Conservation (phyloP, 2,329 filamentous ascomycete genomes). For the Venturiaceae sp. region DNA sequence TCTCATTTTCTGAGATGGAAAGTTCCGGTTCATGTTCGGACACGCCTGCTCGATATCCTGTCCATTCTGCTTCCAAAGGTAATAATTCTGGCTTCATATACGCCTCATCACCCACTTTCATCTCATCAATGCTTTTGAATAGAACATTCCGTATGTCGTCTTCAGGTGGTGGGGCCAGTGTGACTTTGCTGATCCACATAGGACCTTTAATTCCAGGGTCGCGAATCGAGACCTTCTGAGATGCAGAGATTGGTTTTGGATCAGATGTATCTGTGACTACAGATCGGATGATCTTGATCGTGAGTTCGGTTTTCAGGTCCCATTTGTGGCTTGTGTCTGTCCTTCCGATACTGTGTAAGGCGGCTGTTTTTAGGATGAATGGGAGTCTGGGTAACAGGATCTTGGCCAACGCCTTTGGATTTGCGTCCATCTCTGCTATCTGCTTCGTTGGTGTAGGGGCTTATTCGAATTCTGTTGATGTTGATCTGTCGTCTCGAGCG, state of each 20-base stretch:
- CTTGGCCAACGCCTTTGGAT: background rate
- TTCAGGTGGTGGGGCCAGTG: conserved; percentile 50
- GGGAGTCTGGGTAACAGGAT: conserved; percentile 2
- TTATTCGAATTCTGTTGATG: background rate
- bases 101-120: conserved; percentile 33
- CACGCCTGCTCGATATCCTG: conserved; percentile 46
- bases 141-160: conserved; percentile 45
- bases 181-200: conserved; percentile 71
- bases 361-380: conserved; percentile 38
- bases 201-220: conserved; percentile 65
- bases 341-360: conserved; percentile 55
- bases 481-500: no score
- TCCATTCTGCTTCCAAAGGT: conserved; percentile 65
- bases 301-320: conserved; percentile 66
- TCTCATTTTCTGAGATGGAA: conserved; percentile 49
- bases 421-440: background rate
- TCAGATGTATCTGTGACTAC: conserved; percentile 20
- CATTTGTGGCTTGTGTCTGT: conserved; percentile 67
- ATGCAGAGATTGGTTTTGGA: conserved; percentile 42
- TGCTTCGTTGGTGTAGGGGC: background rate
- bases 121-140: conserved; percentile 45
- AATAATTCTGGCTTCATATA: conserved; percentile 43
- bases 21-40: background rate
- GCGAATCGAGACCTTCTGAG: conserved; percentile 52
- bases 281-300: conserved; percentile 47